These are phyloP conservation scores for Pichia sp. DNA, from an alignment of 1,139 yeast genomes.

Conservation along the genomic window DNA sequence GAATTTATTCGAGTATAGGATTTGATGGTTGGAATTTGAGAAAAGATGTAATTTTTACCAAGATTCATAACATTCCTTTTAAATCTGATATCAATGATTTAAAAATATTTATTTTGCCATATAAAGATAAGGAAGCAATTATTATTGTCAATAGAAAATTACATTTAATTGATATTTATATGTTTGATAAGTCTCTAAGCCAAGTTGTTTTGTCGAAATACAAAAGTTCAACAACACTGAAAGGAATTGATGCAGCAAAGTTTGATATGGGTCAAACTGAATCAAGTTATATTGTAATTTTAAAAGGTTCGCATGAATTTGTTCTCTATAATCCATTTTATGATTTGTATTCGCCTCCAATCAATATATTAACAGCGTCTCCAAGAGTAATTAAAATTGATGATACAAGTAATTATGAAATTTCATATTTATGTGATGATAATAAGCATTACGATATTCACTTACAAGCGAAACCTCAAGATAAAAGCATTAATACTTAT, in stretches of 20 bases:
- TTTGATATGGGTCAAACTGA: constrained; percentile 32
- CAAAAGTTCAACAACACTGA: constrained; percentile 33
- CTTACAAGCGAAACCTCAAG: constrained; percentile 43
- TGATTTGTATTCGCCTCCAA: constrained; percentile 44
- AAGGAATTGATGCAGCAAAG: constrained; percentile 39
- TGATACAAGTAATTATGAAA: constrained; percentile 17
- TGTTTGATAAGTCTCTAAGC: constrained; percentile 38
- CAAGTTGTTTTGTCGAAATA: constrained; percentile 31
- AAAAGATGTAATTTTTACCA: constrained; percentile 65
- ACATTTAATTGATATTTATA: constrained; percentile 41
- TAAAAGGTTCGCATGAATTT: constrained; percentile 33
- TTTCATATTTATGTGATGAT: constrained; percentile 19
- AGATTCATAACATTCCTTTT: constrained; percentile 40
- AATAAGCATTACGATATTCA: constrained; percentile 32
- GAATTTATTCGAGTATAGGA: constrained; percentile 1
- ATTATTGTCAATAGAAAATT: constrained; percentile 35
- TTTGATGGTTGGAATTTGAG: constrained; percentile 31
- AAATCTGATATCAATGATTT: constrained; percentile 32
- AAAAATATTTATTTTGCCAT: constrained; percentile 39
- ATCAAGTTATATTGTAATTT: constrained; percentile 33
- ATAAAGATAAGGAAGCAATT: constrained; percentile 54
- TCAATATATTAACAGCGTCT: constrained; percentile 22
- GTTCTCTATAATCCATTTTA: constrained; percentile 61
- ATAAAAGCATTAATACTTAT: constrained; percentile 37
- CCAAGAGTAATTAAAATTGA: constrained; percentile 18